Base-by-base conservation (phyloP, 129 eudicot genomes). In the Pittosporum tobira region DNA sequence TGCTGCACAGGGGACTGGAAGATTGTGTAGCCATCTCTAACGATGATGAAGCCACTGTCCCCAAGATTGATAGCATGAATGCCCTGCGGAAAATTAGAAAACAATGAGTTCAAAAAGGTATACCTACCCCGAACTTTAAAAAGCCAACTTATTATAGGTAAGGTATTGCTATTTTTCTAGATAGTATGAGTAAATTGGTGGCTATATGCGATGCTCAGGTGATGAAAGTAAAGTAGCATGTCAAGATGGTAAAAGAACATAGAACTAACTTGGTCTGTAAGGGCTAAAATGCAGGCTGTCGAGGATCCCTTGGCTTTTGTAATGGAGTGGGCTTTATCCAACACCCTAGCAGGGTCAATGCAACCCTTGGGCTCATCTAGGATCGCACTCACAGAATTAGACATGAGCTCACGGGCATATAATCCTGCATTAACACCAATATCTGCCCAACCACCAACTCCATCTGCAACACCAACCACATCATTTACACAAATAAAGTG, bases 371-470 rank as follows among this genome's bases (percentile, higher is more conserved):
- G 81, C 46, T 71, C 82, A 25, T 38, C 77, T 61, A 54, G 57
- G 48, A 90, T 82, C 9, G 89, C 95, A 50, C 12, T 23, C 3
- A 90, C 75, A 1, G 95, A 82, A 80, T 90, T 77, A 49, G 86
- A 77, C 97, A 90, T 85, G 57, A 85, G 84, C 65, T 81, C 79
- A 61, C 95, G 89, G 18, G 98, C 79, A 79, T 90, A 90, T 23
- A 58, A 59, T 45, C 98, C 98, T 3, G 98, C 89, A 74, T 90
- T 75, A 59, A 90, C 69, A 37, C 98, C 98, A 51, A 82, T 81
- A 51, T 80, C 94, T 10, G 98, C 87, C 98, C 98, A 90, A 9
- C 98, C 98, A 52, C 98, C 98, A 48, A 90, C 98, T 25, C 95
- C 98, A 75, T 90, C 98, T 1, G 98, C 98, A 46, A 90, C 94